Evolutionary conservation across 1,284 basidiomycete genomes (phyloP).

Genomic region (Mrakiaceae sp.): DNA sequence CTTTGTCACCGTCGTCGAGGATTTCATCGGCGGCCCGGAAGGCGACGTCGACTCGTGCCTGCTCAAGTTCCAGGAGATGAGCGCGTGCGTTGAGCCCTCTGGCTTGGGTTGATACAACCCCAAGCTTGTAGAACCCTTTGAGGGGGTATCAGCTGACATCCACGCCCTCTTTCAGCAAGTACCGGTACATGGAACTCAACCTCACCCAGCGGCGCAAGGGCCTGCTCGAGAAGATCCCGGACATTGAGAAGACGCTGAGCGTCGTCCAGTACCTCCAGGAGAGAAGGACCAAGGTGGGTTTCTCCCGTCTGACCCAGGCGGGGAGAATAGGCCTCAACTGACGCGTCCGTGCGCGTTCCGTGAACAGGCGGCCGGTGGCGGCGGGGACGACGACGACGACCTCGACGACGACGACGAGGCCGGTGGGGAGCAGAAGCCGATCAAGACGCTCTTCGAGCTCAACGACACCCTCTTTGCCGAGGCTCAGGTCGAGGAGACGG

Average conservation of each 20-base stretch:
- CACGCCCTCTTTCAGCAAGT: conserved; percentile 56
- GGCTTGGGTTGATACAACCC: not conserved
- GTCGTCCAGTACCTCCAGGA: conserved; percentile 70
- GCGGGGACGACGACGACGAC: conserved; percentile 45
- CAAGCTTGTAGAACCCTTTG: not conserved
- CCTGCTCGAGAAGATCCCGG: conserved; percentile 89
- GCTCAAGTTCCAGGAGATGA: conserved; percentile 78
- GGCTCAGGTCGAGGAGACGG: conserved; percentile 73
- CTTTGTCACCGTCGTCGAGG: conserved; percentile 79
- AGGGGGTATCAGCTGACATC: not conserved
- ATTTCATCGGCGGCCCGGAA: conserved; percentile 70
- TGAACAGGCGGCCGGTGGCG: conserved; percentile 19
- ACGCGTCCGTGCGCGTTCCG: not conserved
- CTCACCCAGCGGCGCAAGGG: conserved; percentile 65
- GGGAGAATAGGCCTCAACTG: not conserved
- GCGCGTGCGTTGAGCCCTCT: conserved; percentile 53
- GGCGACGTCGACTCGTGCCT: conserved; percentile 68
- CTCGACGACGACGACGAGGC: conserved; percentile 37
- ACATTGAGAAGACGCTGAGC: conserved; percentile 81
- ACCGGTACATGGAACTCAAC: conserved; percentile 93
- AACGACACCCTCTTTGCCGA: conserved; percentile 93
- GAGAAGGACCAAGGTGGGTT: conserved; percentile 8
- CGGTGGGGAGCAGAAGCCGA: conserved; percentile 35
- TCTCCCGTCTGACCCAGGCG: not conserved
- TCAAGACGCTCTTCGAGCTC: conserved; percentile 84